Evolutionary conservation across 73 alveolate genomes (phyloP).

Genomic region (Durusdinium trenchii): DNA sequence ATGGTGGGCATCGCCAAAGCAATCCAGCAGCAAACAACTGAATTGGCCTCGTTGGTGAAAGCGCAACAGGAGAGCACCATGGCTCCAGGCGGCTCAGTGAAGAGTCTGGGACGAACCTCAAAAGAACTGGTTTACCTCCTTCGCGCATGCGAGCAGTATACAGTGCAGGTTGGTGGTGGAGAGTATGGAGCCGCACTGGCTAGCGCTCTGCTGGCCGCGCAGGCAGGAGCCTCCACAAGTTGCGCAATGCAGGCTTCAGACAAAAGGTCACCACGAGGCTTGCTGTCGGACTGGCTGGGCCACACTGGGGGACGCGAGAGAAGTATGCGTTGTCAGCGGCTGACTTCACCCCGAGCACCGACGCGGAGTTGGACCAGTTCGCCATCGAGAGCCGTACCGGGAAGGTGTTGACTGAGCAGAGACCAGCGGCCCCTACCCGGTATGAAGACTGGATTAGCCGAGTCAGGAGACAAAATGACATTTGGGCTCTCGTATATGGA

Average conservation of each 20-base stretch:
- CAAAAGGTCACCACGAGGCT: background rate
- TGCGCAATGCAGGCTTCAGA: background rate
- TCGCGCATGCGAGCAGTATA: slow-evolving; percentile 35
- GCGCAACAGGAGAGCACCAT: background rate
- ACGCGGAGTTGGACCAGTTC: slow-evolving; percentile 40
- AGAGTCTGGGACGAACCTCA: background rate
- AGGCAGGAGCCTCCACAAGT: slow-evolving; percentile 32
- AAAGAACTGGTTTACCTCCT: slow-evolving; percentile 46
- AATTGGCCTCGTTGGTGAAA: background rate
- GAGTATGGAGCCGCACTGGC: background rate
- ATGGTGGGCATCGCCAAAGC: background rate
- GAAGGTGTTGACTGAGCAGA: background rate
- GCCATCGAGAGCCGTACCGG: background rate
- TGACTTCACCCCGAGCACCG: background rate
- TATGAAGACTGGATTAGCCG: background rate
- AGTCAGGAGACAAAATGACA: background rate
- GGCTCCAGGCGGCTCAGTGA: background rate
- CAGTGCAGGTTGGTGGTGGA: slow-evolving; percentile 3
- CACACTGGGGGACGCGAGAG: slow-evolving; percentile 60
- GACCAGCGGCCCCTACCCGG: background rate
- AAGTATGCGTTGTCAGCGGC: background rate
- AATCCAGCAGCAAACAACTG: background rate
- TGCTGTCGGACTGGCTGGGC: background rate
- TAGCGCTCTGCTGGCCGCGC: background rate
- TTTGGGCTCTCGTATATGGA: slow-evolving; percentile 9